A percentile compares a stretch with the other conserved stretches of the same genome.
Evolutionary conservation across 257 asterid genomes (phyloP).

Genomic region (Phtheirospermum japonicum): DNA sequence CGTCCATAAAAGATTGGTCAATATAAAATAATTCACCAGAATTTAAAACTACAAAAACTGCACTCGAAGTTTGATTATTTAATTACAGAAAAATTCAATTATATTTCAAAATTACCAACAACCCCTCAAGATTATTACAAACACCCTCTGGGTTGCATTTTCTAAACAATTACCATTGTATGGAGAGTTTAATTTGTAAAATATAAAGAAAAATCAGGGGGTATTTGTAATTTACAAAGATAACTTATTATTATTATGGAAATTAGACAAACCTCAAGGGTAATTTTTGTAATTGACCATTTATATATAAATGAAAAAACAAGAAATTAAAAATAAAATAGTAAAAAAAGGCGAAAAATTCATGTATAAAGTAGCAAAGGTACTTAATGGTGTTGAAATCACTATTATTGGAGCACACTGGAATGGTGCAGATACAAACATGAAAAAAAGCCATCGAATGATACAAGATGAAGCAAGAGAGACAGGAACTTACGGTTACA

Average conservation of each 20-base stretch:
- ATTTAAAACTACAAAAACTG: not conserved
- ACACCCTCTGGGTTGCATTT: not conserved
- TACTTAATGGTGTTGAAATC: too few relatives aligned
- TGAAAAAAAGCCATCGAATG: not conserved
- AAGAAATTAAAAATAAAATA: not conserved
- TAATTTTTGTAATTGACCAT: not conserved
- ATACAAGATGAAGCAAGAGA: conserved; percentile 12
- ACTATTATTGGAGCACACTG: too few relatives aligned
- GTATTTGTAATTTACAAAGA: not conserved
- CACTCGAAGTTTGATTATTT: not conserved
- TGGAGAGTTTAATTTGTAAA: not conserved
- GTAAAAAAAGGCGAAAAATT: not conserved
- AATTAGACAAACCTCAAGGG: not conserved
- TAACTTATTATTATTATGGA: not conserved
- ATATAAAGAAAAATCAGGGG: not conserved
- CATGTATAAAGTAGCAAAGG: conserved; percentile 1
- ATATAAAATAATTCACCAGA: not conserved
- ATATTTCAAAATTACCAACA: not conserved
- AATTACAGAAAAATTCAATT: not conserved
- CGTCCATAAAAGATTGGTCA: not conserved
- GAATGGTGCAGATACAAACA: not conserved
- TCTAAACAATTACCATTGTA: not conserved
- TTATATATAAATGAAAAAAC: not conserved
- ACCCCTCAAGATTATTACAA: not conserved
- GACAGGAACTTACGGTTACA: conserved; percentile 74